Evolutionary conservation across 2,329 filamentous ascomycete species (phyloP), one percentile per base, ranked within the genome.

Genomic region (Diaporthe sp.): DNA sequence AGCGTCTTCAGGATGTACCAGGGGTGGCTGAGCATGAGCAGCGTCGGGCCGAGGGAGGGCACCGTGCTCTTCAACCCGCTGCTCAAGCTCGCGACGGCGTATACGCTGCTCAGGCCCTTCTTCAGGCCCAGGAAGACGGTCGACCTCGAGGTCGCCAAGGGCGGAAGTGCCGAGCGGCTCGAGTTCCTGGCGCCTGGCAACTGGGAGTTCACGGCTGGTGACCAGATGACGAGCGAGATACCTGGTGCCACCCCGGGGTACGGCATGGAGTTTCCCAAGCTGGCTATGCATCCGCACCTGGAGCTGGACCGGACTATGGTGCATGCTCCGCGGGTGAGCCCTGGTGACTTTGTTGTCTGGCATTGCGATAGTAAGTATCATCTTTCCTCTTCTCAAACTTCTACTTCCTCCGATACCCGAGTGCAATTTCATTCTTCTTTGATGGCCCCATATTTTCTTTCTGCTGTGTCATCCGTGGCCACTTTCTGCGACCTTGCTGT

Each of bases 1-100:
- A 93, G 89, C 59, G 94, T 95, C 86, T 95, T 98, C 83, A 90
- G 96, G 51, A 93, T 95, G 88, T 96, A 94, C 82, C 96, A 98
- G 83, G 96, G 95, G 25, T 98, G 96, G 96, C 83, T 98, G 70
- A 90, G 90, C 75, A 92, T 98, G 88, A 95, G 92, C 73, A 84
- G 86, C n/a, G 93, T 91, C 0, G 91, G 88, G 0, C 94, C 94
- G 0, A 87, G 88, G 7, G 92, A 97, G 84, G 96, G 96, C 0
- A 97, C 95, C 0, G 83, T 98, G 70, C 87, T 94, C 56, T 93
- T 98, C 2, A 96, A 96, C 79, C 96, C 96, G 0, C 86, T 97
- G 70, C 84, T 97, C 59, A 89, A 89, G 76, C 89, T 94, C 71
- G 91, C 94, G 0, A 97, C 94, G 0, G 92, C 93, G 0, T 98